Conservation (phyloP, 2,329 filamentous ascomycete species). For the Emergomyces pasteurianus region DNA sequence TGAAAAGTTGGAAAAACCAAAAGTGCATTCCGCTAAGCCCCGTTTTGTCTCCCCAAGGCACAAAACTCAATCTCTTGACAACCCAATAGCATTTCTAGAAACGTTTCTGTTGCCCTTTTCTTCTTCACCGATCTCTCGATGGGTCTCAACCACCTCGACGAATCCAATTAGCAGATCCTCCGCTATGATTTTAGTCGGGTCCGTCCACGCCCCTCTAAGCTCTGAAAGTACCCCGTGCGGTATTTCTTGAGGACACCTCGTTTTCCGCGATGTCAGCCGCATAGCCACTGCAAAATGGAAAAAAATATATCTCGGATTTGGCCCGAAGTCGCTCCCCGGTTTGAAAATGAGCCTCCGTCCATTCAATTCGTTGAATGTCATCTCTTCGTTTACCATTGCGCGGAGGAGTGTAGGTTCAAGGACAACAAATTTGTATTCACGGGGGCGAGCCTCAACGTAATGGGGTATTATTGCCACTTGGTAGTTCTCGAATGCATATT, state of each 20-base stretch:
- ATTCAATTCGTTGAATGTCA: not conserved
- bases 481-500: not conserved
- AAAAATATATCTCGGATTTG: not conserved
- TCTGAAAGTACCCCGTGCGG: not conserved
- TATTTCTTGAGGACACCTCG: not conserved
- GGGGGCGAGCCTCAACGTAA: not conserved
- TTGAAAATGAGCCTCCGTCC: not conserved
- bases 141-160: not conserved
- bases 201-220: not conserved
- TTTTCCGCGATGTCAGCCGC: not conserved
- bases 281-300: not conserved
- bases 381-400: not conserved
- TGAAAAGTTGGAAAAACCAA: not conserved
- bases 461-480: slow-evolving; percentile 1
- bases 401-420: not conserved
- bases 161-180: not conserved
- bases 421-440: not conserved
- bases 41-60: too few species aligned
- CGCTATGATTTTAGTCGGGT: not conserved
- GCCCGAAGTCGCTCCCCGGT: not conserved
- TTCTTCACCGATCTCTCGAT: not conserved
- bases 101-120: not conserved
- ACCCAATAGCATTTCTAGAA: not conserved
- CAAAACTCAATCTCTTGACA: not conserved
- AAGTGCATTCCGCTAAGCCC: not conserved